Conservation (phyloP, 495 filamentous ascomycete species). For the Astrothelium macrocarpum region DNA sequence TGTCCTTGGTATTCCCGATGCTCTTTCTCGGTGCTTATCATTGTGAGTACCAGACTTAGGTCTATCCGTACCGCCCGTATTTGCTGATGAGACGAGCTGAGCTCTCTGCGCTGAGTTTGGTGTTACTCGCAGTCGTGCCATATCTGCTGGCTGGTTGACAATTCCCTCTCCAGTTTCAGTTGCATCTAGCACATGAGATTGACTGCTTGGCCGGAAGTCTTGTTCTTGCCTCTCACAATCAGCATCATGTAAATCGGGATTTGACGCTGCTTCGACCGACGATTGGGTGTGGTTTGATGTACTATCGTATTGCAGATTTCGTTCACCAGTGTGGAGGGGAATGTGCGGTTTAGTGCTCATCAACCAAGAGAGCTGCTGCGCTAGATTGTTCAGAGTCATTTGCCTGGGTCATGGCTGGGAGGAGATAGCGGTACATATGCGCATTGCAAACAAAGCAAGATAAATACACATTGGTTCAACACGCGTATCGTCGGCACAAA, state of each 20-base stretch:
- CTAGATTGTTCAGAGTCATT: constrained; percentile 60
- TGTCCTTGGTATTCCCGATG: not conserved
- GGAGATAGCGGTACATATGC: not conserved
- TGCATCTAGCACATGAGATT: not conserved
- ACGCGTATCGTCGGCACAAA: not conserved
- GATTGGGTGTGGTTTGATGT: constrained; percentile 21
- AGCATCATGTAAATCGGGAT: not conserved
- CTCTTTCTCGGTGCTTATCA: not conserved
- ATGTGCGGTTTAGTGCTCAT: constrained; percentile 37
- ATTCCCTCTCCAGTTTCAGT: not conserved
- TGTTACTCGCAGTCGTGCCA: constrained; percentile 48
- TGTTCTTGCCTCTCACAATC: not conserved
- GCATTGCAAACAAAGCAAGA: not conserved
- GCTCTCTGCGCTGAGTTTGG: constrained; percentile 45
- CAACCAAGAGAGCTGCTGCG: constrained; percentile 51
- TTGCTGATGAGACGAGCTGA: constrained; percentile 36
- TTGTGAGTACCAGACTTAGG: not conserved
- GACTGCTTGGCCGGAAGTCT: not conserved
- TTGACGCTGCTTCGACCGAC: not conserved
- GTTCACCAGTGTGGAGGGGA: constrained; percentile 18
- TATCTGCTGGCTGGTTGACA: constrained; percentile 29
- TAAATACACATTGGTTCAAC: not conserved
- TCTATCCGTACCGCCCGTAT: not conserved
- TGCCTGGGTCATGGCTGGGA: constrained; percentile 26
- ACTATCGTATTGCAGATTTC: constrained; percentile 18